Evolutionary conservation across 78 protist species (phyloP).

Genomic region (Dictyostelium purpureum): DNA sequence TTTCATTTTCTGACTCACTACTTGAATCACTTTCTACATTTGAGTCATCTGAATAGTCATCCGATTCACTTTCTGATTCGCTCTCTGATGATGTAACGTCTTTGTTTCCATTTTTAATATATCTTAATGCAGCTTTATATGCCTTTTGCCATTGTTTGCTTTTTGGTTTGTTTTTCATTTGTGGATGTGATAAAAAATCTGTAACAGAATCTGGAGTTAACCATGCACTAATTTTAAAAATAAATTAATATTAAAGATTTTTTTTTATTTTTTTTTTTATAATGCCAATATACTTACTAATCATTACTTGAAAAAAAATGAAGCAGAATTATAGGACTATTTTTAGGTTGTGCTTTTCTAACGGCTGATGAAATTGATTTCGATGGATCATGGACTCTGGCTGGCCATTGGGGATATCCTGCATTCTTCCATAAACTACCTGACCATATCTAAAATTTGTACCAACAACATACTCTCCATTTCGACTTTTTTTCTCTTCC

Average conservation of each 20-base stretch:
- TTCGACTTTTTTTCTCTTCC: constrained; percentile 5
- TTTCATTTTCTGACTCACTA: constrained; percentile 9
- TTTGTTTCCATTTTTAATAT: constrained; percentile 26
- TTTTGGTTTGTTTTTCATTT: constrained; percentile 51
- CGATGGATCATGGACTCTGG: constrained; percentile 65
- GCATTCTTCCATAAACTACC: constrained; percentile 74
- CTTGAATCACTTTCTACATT: background rate
- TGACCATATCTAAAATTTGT: constrained; percentile 61
- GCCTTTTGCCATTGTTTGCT: constrained; percentile 59
- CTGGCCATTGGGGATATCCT: constrained; percentile 77
- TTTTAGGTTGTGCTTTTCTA: constrained; percentile 75
- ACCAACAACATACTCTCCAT: constrained; percentile 32
- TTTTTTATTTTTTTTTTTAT: too few relatives aligned
- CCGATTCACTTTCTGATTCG: background rate
- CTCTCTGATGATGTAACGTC: background rate
- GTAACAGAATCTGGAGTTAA: constrained; percentile 61
- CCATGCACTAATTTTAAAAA: constrained; percentile 47
- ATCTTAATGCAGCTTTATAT: constrained; percentile 40
- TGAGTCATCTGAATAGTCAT: background rate
- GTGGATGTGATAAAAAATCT: constrained; percentile 20
- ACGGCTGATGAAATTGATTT: constrained; percentile 44
- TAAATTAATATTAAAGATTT: background rate
- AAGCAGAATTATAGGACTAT: constrained; percentile 16
- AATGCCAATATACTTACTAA: constrained; percentile 37
- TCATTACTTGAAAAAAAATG: constrained; percentile 59